Conservation (phyloP, 2,329 filamentous ascomycete genomes). For the Colletotrichum nymphaeae region DNA sequence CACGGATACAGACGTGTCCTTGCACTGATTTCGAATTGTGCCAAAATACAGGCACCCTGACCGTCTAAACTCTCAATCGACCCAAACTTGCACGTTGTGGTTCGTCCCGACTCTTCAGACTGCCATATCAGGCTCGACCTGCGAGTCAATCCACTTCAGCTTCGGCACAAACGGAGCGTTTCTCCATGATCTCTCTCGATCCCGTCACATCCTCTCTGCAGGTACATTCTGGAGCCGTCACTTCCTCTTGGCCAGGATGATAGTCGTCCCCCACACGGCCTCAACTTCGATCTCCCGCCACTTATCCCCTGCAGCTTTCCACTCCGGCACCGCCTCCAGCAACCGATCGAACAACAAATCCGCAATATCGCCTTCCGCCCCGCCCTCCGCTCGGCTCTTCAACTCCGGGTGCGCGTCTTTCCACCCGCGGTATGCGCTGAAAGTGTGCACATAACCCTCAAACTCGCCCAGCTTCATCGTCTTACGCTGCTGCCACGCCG, state of each 20-base stretch:
- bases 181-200: neutral
- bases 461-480: conserved; percentile 66
- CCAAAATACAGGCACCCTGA: neutral
- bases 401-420: conserved; percentile 62
- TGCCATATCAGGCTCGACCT: neutral
- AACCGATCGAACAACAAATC: conserved; percentile 72
- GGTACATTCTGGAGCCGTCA: conserved; percentile 22
- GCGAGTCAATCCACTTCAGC: conserved; percentile 17
- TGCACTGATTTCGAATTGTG: neutral
- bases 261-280: conserved; percentile 70
- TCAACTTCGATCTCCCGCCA: conserved; percentile 68
- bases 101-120: conserved; percentile 16
- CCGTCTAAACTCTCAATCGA: neutral
- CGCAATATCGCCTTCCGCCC: conserved; percentile 66
- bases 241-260: conserved; percentile 65
- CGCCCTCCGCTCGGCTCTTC: conserved; percentile 63
- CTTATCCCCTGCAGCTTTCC: conserved; percentile 57
- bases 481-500: conserved; percentile 65
- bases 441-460: conserved; percentile 72
- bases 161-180: neutral
- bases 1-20: neutral
- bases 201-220: neutral
- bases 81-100: conserved; percentile 9
- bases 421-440: conserved; percentile 70
- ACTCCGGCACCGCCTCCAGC: conserved; percentile 62